Base-by-base conservation (phyloP, 305 asterid species). In the Fraxinus baroniana region DNA sequence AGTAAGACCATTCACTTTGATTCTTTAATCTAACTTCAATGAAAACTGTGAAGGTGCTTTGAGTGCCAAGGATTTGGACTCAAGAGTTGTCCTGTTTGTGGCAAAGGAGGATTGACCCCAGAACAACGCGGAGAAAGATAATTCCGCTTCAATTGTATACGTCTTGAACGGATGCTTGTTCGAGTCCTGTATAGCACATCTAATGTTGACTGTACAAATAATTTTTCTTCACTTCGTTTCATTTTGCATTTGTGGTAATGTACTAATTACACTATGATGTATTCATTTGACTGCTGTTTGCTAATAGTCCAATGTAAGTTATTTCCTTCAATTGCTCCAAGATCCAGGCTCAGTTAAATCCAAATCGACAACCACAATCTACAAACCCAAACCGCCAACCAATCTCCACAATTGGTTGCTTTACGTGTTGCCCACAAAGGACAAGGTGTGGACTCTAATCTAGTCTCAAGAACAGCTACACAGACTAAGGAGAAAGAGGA, bases 51-150 rank as follows among this genome's bases (percentile, higher is more conserved):
- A 79, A 94, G 98, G 90, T 94, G 98, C 87, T 94, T 90, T 77
- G 97, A 94, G 1, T 94, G 98, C 85, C 98, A 93, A 87, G 98
- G 98, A 24, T 94, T 94, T 78, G 97, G 97, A 46, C 82, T 94
- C 74, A 92, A 87, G 91, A 83, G 97, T 81, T 94, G 97, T 73
- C 98, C 97, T 0, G 90, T 52, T 76, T 93, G 98, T 64, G 97
- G 98, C 12, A 89, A 89, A 85, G 97, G 94, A 82, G 98, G 98
- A 62, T 81, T 94, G 83, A 94, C 98, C 8, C 97, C 98, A 0
- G 98, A 94, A 86, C 98, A 94, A 85, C 93, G 98, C 0, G 97
- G 98, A 4, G 98, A 94, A 87, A 88, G 98, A 93, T 94, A 79
- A 87, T 26, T 13, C 0, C 17, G 55, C 55, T 13, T 44, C 55